Evolutionary conservation across 257 asterid species (phyloP).

Genomic region (Verbascum thapsus): DNA sequence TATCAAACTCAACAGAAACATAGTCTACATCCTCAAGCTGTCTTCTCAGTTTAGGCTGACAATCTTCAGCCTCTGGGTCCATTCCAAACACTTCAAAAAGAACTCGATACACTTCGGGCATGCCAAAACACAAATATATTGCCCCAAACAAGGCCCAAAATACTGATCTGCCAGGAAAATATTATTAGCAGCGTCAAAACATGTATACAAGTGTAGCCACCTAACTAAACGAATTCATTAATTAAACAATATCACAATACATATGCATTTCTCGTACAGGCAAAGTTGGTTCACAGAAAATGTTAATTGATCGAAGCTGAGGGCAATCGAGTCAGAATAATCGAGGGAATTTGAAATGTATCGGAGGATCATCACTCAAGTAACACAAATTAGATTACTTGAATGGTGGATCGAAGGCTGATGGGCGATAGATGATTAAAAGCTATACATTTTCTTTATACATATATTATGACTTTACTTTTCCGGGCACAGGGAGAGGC

Average conservation of each 20-base stretch:
- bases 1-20: slow-evolving; percentile 90
- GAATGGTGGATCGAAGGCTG: slow-evolving; percentile 9
- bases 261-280: no score
- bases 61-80: slow-evolving; percentile 95
- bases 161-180: slow-evolving; percentile 68
- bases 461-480: no score
- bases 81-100: slow-evolving; percentile 96
- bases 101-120: slow-evolving; percentile 97
- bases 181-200: slow-evolving; percentile 21
- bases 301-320: no score
- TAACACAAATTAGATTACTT: slow-evolving; percentile 7
- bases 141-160: slow-evolving; percentile 99
- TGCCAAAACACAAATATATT: slow-evolving; percentile 92
- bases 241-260: neutral
- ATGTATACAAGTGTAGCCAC: neutral
- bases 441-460: no score
- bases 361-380: slow-evolving; percentile 6
- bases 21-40: slow-evolving; percentile 96
- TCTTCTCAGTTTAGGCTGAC: slow-evolving; percentile 92
- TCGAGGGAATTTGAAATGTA: slow-evolving; percentile 16
- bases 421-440: no score
- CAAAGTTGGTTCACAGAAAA: no score
- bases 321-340: slow-evolving; percentile 11
- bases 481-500: neutral
- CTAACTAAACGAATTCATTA: neutral